Evolutionary conservation across 2,329 filamentous ascomycete species (phyloP), one percentile per base, ranked within the genome.

Genomic region (Microascus cirrosus): DNA sequence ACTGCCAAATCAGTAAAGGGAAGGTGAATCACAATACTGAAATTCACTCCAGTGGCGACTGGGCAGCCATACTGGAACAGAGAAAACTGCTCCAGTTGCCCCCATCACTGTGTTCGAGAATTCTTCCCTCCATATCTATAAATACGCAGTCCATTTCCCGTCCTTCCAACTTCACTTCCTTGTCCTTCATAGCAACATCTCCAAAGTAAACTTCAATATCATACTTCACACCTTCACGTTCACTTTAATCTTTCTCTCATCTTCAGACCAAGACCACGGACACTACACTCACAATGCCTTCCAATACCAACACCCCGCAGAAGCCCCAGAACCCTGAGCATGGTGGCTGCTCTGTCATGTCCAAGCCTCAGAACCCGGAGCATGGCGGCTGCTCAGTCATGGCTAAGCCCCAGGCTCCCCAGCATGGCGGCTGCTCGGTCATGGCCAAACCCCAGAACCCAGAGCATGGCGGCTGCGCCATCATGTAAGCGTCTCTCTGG

Each of bases 401-500:
- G 66, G 63, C 66, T 54, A 68, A 69, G 64, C 66, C 67, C 10
- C 51, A 51, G 15, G 28, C 57, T 36, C 61, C 61, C 48, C 54
- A 61, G 15, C 56, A 62, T 53, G 61, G 57, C 22, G 60, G 60
- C 20, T 63, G 63, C 59, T 66, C 65, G 59, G 65, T 63, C 50
- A 61, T 68, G 54, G 54, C 54, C 39, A 56, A 56, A 18, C 54
- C 54, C 39, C 54, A 56, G 54, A 55, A 39, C 28, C 36, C 42
- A 13, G 54, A 59, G 53, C 48, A 39, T 11, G 39, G 42, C 25
- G 65, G 67, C 57, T 72, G 70, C 62, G 63, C 60, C 34, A 58
- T 71, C 64, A 71, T 71, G 70, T 72, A 70, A 68, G 24, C 42
- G 48, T 1, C 45, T 53, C 18, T 24, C 48, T 34, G 20, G 15